Evolutionary conservation across 139 green algal species (phyloP), one percentile per base, ranked within the genome.

Genomic region (Volvox africanus): DNA sequence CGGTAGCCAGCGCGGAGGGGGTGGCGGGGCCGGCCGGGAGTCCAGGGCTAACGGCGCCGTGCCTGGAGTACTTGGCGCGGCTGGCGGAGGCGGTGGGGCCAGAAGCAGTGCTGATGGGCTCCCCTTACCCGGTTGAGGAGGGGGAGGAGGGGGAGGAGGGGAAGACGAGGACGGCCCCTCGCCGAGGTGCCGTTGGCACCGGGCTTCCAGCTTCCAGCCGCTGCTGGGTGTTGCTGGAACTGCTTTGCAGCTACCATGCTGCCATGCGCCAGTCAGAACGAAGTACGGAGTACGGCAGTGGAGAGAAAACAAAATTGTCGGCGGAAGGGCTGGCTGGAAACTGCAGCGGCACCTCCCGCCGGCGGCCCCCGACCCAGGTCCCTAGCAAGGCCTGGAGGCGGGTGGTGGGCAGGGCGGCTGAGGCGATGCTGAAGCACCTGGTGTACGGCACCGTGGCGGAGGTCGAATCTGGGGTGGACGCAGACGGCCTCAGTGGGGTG

Each of bases 281-380:
- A 24, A 73, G 65, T 2, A 73, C 65, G 24, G 1, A 61, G 24
- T 28, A 55, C 32, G 44, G 30, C 62, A 3, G 65, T 88, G 30
- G 88, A 81, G 88, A 80, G 22, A 78, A 87, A 24, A 79, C 80
- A 16, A 37, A 92, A 32, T 33, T 30, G 61, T 55, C 78, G 76
- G 77, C 79, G 36, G 61, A 91, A 26, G 71, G 83, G 21, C 11
- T 21, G 20, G 65, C 2, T 67, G 21, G 12, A 2, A 12, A 3
- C 11, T 0, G 16, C 33, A 30, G 55, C 33, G 22, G 73, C 73
- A 36, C 24, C 73, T 2, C 28, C 73, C 16, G 73, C 26, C 28
- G 73, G 75, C 30, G 28, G 75, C 75, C 18, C 32, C n/a, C n/a
- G n/a, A n/a, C n/a, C n/a, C 30, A 33, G 5, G 30, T 65, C 37